A percentile compares a stretch with the other conserved stretches of the same genome.
phyloP scores from a whole-genome alignment of 1,284 basidiomycete genomes.

The Fomitopsis schrenkii region DNA sequence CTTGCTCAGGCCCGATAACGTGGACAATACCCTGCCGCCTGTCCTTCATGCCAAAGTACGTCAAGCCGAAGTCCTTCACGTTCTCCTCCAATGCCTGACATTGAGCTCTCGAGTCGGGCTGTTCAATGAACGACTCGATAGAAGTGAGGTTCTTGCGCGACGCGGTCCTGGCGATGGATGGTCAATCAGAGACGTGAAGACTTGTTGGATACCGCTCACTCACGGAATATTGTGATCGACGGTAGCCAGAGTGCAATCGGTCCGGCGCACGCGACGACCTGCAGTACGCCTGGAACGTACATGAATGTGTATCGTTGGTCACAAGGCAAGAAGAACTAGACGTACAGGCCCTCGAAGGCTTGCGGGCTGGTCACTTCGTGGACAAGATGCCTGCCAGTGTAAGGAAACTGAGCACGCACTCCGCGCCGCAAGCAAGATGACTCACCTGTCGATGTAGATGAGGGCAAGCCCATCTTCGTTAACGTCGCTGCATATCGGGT shows the following conservation, averaged over 20 bases:
- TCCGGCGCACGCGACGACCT: conserved; percentile 77
- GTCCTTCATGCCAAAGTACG: conserved; percentile 93
- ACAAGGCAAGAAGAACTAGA: conserved; percentile 12
- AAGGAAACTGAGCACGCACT: conserved; percentile 1
- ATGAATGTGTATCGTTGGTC: conserved; percentile 4
- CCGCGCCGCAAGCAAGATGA: conserved; percentile 1
- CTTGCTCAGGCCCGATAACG: conserved; percentile 95
- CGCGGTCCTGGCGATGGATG: conserved; percentile 51
- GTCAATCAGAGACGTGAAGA: not conserved
- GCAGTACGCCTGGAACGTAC: conserved; percentile 62
- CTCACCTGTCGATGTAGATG: conserved; percentile 89
- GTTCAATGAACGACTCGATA: conserved; percentile 76
- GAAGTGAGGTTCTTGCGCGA: conserved; percentile 85
- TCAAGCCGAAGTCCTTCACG: conserved; percentile 92
- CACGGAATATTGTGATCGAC: conserved; percentile 97
- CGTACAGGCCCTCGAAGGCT: conserved; percentile 90
- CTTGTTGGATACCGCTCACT: conserved; percentile 28
- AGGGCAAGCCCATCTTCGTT: conserved; percentile 84
- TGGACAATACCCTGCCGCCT: conserved; percentile 95
- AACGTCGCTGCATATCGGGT: conserved; percentile 45
- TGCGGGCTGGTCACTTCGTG: conserved; percentile 97
- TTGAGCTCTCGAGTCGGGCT: conserved; percentile 92
- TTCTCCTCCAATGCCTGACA: conserved; percentile 90
- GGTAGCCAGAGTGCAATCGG: conserved; percentile 93
- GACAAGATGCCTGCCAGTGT: conserved; percentile 71